phyloP scores from a whole-genome alignment of 768 basidiomycete genomes.

The Leccinum obscurum region DNA sequence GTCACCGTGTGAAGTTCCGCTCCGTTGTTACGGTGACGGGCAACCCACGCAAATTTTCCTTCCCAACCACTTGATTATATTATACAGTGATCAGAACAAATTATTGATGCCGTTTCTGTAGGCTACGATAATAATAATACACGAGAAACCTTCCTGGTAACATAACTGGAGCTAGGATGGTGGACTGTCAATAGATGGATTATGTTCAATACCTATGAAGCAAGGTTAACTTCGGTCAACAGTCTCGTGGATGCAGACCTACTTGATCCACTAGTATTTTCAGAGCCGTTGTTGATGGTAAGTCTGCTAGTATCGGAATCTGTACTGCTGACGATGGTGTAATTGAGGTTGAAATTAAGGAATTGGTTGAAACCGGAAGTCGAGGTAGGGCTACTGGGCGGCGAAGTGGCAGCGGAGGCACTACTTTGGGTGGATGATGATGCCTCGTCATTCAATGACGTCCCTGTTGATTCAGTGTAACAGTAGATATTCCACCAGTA shows the following conservation, averaged over 20 bases:
- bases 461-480: background rate
- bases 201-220: background rate
- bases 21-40: background rate
- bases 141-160: background rate
- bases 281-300: constrained; percentile 2
- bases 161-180: background rate
- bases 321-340: background rate
- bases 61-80: background rate
- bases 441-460: background rate
- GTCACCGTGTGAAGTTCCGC: background rate
- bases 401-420: background rate
- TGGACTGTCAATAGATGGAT: background rate
- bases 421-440: background rate
- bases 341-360: background rate
- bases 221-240: background rate
- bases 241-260: background rate
- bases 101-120: background rate
- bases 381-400: constrained; percentile 3
- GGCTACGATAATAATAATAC: background rate
- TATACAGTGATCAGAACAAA: background rate
- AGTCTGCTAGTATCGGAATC: background rate
- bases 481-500: background rate
- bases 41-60: background rate
- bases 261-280: constrained; percentile 3
- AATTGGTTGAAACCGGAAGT: background rate